Evolutionary conservation across 2,329 filamentous ascomycete genomes (phyloP).

Genomic region (Fusarium sp.): DNA sequence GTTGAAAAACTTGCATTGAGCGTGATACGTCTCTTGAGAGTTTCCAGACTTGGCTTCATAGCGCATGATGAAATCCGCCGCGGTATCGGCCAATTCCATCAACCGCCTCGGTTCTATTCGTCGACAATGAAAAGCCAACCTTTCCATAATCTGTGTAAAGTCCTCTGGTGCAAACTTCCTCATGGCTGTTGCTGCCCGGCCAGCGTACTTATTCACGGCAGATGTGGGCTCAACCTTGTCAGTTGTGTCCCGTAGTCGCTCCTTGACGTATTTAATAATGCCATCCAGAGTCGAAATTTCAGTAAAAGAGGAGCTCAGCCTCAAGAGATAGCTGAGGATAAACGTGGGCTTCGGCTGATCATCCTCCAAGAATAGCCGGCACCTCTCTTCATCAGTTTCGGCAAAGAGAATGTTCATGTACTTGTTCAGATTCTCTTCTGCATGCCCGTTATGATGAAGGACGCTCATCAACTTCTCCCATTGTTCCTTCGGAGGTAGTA

Average conservation of each 20-base stretch:
- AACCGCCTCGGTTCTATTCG: slow-evolving; percentile 50
- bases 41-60: slow-evolving; percentile 23
- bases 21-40: slow-evolving; percentile 39
- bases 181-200: slow-evolving; percentile 25
- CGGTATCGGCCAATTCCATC: slow-evolving; percentile 45
- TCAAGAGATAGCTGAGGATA: slow-evolving; percentile 48
- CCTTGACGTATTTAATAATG: slow-evolving; percentile 44
- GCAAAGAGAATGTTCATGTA: slow-evolving; percentile 48
- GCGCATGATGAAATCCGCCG: slow-evolving; percentile 43
- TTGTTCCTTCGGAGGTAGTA: slow-evolving; percentile 42
- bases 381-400: slow-evolving; percentile 47
- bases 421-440: slow-evolving; percentile 35
- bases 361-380: slow-evolving; percentile 46
- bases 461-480: slow-evolving; percentile 39
- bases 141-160: slow-evolving; percentile 40
- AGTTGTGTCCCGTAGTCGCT: slow-evolving; percentile 26
- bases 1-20: slow-evolving; percentile 50
- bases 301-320: slow-evolving; percentile 42
- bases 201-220: not conserved
- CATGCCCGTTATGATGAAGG: slow-evolving; percentile 36
- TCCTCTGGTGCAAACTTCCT: slow-evolving; percentile 35
- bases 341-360: slow-evolving; percentile 43
- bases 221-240: slow-evolving; percentile 2
- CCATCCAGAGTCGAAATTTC: slow-evolving; percentile 38
- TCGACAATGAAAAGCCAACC: slow-evolving; percentile 47